These are phyloP conservation scores for Rugonectria rugulosa DNA, from an alignment of 2,329 filamentous ascomycete species.

Conservation along the genomic window DNA sequence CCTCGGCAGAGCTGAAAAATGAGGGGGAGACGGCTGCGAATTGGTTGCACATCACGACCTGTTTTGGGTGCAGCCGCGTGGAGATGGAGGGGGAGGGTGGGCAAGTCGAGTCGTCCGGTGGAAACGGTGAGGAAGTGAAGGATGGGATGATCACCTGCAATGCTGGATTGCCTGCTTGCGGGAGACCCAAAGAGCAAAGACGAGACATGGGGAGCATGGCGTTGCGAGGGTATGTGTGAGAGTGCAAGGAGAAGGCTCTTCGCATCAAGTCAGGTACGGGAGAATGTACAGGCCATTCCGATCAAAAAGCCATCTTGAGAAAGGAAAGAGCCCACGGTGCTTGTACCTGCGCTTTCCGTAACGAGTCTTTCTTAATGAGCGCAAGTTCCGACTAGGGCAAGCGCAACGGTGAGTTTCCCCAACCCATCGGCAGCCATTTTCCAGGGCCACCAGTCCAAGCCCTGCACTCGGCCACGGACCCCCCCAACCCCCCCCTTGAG, in stretches of 20 bases:
- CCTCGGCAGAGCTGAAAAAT: conserved; percentile 11
- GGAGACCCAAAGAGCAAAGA: neutral
- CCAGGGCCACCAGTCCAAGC: too few relatives aligned
- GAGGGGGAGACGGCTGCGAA: neutral
- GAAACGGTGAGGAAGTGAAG: neutral
- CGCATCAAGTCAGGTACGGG: too few relatives aligned
- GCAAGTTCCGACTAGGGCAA: neutral
- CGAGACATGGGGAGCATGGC: neutral
- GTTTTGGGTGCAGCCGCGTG: conserved; percentile 2
- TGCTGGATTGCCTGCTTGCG: conserved; percentile 28
- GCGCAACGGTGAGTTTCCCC: conserved; percentile 2
- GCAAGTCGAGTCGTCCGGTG: conserved; percentile 13
- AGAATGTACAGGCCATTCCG: too few relatives aligned
- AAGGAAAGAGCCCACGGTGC: neutral
- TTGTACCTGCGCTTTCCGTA: neutral
- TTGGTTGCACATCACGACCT: conserved; percentile 12
- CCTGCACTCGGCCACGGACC: too few relatives aligned
- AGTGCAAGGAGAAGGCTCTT: too few relatives aligned
- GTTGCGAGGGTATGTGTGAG: neutral
- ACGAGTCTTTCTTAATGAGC: too few relatives aligned
- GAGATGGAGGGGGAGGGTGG: conserved; percentile 13
- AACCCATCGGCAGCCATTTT: neutral
- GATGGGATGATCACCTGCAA: neutral
- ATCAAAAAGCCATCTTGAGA: neutral
- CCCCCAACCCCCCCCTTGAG: too few relatives aligned